Conservation (phyloP, 2,329 filamentous ascomycete species). For the Claviceps paspali region DNA sequence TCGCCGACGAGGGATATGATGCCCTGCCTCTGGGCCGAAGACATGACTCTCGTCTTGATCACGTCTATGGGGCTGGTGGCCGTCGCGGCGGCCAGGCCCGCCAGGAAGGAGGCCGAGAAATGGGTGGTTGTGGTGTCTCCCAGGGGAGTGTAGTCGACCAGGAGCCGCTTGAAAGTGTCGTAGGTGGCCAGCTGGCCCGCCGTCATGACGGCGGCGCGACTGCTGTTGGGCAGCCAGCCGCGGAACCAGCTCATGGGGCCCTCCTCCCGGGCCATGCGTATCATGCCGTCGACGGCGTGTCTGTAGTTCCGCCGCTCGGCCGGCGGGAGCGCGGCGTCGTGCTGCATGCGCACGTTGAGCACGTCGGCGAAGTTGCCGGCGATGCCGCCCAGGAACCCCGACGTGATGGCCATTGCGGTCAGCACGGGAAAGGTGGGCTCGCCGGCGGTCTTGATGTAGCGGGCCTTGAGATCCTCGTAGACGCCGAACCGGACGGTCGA, state of each 20-base stretch:
- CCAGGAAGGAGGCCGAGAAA: constrained; percentile 61
- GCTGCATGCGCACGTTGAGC: constrained; percentile 96
- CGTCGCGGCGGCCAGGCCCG: constrained; percentile 71
- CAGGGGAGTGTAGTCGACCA: constrained; percentile 52
- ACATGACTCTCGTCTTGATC: constrained; percentile 82
- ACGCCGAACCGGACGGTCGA: constrained; percentile 92
- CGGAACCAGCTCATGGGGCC: constrained; percentile 64
- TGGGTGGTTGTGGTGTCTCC: constrained; percentile 61
- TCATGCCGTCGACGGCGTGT: constrained; percentile 72
- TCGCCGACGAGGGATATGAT: constrained; percentile 47
- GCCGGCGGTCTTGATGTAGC: constrained; percentile 32
- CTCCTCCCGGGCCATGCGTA: constrained; percentile 77
- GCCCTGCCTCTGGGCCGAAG: constrained; percentile 34
- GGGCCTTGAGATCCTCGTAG: constrained; percentile 82
- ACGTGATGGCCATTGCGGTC: constrained; percentile 64
- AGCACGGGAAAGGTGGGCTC: constrained; percentile 60
- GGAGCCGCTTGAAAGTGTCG: constrained; percentile 60
- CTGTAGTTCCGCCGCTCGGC: constrained; percentile 73
- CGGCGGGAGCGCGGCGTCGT: constrained; percentile 62
- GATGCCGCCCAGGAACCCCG: constrained; percentile 78
- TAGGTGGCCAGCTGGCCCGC: constrained; percentile 72
- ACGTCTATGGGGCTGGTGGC: constrained; percentile 78
- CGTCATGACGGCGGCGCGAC: constrained; percentile 76
- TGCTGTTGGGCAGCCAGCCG: constrained; percentile 70
- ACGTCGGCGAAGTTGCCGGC: constrained; percentile 93